Base-by-base conservation (phyloP, 2,329 filamentous ascomycete species). In the Thielaviopsis ethacetica region DNA sequence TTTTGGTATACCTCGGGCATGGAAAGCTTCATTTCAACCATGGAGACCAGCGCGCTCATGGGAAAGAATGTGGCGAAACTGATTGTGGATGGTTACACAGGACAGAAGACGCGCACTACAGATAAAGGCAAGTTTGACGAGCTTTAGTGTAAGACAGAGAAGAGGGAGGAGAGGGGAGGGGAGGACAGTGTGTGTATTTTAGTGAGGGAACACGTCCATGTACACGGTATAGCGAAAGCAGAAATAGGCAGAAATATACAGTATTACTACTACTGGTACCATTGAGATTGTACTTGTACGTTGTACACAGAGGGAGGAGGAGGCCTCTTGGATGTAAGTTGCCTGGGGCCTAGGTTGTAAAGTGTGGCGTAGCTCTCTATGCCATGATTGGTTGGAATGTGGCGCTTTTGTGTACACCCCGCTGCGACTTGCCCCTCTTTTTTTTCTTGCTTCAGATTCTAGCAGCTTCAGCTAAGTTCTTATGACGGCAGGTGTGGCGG, bases 21-120 rank as follows among this genome's bases (percentile, higher is more conserved):
- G 51, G 91, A 97, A 72, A 85, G 85, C 64, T 96, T 98, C 68
- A 94, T 97, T 64, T 93, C 86, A 10, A 95, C 90, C 0, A 97
- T 98, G 93, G 93, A 98, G 75, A 96, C 93, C 6, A 95, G 84
- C 68, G 86, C 88, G 1, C 71, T 97, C 64, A 93, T 93, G 82
- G 93, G 93, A 0, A 88, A 80, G 78, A 93, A 93, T 67, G 83
- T 93, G 21, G 88, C 88, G 9, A 77, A 76, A 63, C 71, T 93
- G 58, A 75, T 91, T 53, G 76, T 83, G 0, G 80, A 91, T 65
- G 79, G 80, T 26, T 58, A 58, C 56, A 22, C 30, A 22, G n/a
- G 19, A 17, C 10, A 51, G n/a, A 22, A 26, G 47, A 38, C 27
- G 22, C 34, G 9, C 12, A 49, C 13, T 3, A n/a, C n/a, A n/a